These are phyloP conservation scores for Kodamaea laetipori DNA, from an alignment of 805 yeast genomes.

Conservation along the genomic window DNA sequence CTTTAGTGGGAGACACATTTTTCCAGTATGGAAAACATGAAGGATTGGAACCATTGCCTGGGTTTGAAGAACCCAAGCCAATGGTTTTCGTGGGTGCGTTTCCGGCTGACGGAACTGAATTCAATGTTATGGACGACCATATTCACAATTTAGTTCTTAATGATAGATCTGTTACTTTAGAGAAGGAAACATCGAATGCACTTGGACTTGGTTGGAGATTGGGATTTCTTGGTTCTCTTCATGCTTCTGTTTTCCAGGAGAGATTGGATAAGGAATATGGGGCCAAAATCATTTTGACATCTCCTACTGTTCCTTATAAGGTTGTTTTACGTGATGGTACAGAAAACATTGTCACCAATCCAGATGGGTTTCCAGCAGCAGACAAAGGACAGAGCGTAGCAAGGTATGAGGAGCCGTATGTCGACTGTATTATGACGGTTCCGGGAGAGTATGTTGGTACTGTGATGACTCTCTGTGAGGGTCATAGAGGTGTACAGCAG, in stretches of 20 bases:
- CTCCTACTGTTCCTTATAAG: conserved; percentile 94
- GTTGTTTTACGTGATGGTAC: conserved; percentile 66
- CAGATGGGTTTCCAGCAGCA: conserved; percentile 86
- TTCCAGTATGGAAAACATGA: conserved; percentile 57
- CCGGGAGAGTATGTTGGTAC: conserved; percentile 88
- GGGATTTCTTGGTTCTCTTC: conserved; percentile 91
- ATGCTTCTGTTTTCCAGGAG: conserved; percentile 93
- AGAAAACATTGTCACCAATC: conserved; percentile 74
- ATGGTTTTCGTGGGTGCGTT: conserved; percentile 99
- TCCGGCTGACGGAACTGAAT: conserved; percentile 93
- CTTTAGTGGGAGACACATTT: conserved; percentile 89
- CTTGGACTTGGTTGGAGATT: conserved; percentile 97
- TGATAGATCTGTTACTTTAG: conserved; percentile 87
- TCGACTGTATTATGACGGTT: conserved; percentile 84
- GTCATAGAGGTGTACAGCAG: conserved; percentile 78
- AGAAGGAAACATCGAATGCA: conserved; percentile 90
- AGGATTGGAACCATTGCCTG: conserved; percentile 77
- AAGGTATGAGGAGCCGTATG: conserved; percentile 76
- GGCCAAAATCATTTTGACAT: conserved; percentile 85
- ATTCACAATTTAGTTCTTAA: conserved; percentile 85
- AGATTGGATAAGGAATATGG: conserved; percentile 93
- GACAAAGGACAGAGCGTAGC: conserved; percentile 50
- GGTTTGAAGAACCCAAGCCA: conserved; percentile 95
- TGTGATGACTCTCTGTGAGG: conserved; percentile 84
- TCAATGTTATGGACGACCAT: conserved; percentile 85